phyloP scores from a whole-genome alignment of 2,329 filamentous ascomycete species.

The Penicillium sp. region DNA sequence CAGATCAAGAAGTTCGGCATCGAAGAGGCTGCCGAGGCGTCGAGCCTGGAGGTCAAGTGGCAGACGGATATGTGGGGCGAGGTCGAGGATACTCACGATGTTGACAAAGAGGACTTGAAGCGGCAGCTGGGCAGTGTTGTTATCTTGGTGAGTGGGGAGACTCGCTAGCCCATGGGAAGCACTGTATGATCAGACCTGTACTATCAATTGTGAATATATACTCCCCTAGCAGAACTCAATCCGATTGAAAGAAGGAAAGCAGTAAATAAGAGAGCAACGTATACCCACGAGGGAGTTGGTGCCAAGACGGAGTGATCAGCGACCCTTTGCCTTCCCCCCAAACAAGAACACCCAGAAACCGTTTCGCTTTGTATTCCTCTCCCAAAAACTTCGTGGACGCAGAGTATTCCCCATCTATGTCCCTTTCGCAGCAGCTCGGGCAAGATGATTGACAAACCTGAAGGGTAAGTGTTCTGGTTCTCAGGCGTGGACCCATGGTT shows the following conservation, averaged over 20 bases:
- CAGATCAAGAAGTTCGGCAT: constrained; percentile 62
- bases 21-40: constrained; percentile 74
- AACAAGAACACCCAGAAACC: not conserved
- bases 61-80: constrained; percentile 92
- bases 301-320: constrained; percentile 18
- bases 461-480: constrained; percentile 21
- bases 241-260: not conserved
- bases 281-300: constrained; percentile 2
- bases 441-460: constrained; percentile 24
- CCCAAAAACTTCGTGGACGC: too few species aligned
- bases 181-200: constrained; percentile 4
- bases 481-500: constrained; percentile 16
- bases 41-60: constrained; percentile 82
- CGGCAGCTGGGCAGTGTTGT: constrained; percentile 86
- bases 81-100: constrained; percentile 97
- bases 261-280: not conserved
- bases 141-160: constrained; percentile 67
- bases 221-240: too few species aligned
- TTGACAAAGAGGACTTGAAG: constrained; percentile 83
- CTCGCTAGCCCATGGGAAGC: constrained; percentile 20
- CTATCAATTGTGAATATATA: too few species aligned
- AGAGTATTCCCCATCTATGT: too few species aligned
- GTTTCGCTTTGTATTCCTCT: not conserved
- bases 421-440: not conserved
- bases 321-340: not conserved